Base-by-base conservation (phyloP, 768 basidiomycete species). In the Macrolepiota fuliginosa region DNA sequence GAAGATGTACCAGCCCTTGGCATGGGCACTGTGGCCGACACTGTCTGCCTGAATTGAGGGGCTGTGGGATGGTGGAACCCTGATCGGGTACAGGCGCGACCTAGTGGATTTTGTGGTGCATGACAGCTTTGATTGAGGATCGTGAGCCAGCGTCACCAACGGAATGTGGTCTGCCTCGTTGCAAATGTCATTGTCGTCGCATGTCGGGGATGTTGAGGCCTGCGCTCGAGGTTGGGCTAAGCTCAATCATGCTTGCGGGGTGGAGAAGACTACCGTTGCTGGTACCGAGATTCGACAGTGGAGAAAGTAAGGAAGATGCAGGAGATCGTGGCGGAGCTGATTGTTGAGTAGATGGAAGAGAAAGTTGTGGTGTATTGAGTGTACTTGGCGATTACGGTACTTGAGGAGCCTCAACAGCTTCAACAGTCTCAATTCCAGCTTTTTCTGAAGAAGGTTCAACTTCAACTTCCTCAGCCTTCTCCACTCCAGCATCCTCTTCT, bases 21-120 rank as follows among this genome's bases (percentile, higher is more conserved):
- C 39, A 10, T 27, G 10, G 35, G 52, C 4, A 71, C 50, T 1
- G 62, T 51, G 19, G 70, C 56, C 4, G 69, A 62, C 0, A 70
- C 57, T 0, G 75, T 69, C 19, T 40, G 37, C 25, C 36, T 24
- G n/a, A 47, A 10, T 57, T 50, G 56, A 4, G 56, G 45, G 15
- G 56, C 22, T 57, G 27, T 17, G 46, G 46, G 9, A n/a, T 24
- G 12, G 46, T 22, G 29, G 55, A 27, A 24, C 32, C 51, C n/a
- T 53, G 45, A 29, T 46, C 49, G 35, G 7, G 1, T 7, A 45
- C 7, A 19, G 50, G 39, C 13, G 54, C 24, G 27, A 67, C 62
- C 55, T 85, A 83, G 4, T 77, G 74, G 27, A 83, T 77, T 66
- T 82, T 86, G 62, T 77, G 72, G 64, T 87, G 86, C 45, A 88